Conservation (phyloP, 1,284 basidiomycete species). For the Austroboletus novae-zelandiae region DNA sequence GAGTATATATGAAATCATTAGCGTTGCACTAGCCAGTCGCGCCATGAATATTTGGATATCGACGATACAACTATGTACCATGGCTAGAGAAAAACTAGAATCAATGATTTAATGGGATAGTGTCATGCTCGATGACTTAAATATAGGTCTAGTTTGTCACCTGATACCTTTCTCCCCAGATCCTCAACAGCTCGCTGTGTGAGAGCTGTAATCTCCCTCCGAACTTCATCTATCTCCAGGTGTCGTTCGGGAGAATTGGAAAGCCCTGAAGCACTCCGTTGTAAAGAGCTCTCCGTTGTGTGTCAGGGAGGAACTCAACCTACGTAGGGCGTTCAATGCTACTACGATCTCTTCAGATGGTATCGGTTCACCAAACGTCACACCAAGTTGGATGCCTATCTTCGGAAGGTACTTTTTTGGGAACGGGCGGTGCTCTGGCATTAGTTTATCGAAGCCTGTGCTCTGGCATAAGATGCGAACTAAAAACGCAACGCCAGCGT, state of each 20-base stretch:
- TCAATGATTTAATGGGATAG: too few species aligned
- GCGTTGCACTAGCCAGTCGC: too few species aligned
- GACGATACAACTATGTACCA: too few species aligned
- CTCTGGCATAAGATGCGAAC: background rate
- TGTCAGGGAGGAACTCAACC: background rate
- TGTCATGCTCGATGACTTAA: background rate
- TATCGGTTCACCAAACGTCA: slow-evolving; percentile 73
- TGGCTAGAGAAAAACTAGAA: too few species aligned
- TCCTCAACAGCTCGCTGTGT: slow-evolving; percentile 60
- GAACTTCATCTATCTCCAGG: slow-evolving; percentile 36
- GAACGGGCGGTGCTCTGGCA: slow-evolving; percentile 78
- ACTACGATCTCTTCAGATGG: slow-evolving; percentile 41
- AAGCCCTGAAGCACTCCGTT: background rate
- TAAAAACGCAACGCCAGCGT: background rate
- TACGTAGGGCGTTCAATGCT: slow-evolving; percentile 20
- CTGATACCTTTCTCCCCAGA: slow-evolving; percentile 52
- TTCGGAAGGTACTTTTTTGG: slow-evolving; percentile 74
- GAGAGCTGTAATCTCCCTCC: slow-evolving; percentile 56
- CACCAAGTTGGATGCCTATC: slow-evolving; percentile 56
- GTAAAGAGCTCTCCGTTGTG: background rate
- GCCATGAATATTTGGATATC: too few species aligned
- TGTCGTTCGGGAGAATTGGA: background rate
- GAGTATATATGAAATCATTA: too few species aligned
- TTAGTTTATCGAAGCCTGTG: slow-evolving; percentile 82
- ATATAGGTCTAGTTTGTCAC: slow-evolving; percentile 25